Conservation (phyloP, 768 basidiomycete genomes). For the Leccinum ochraceum region DNA sequence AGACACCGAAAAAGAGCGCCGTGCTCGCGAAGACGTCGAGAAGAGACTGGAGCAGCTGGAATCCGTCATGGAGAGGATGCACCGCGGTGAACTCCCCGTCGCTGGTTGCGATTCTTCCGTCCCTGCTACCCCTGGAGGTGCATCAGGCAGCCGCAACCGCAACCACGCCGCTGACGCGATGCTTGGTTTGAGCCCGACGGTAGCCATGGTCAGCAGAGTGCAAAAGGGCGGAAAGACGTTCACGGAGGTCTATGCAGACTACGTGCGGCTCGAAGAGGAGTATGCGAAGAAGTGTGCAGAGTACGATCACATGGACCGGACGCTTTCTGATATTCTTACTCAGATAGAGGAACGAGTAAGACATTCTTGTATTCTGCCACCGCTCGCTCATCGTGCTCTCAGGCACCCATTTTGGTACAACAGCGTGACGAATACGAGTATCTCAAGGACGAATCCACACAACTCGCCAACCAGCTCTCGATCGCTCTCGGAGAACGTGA, state of each 20-base stretch:
- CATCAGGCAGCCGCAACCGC: slow-evolving; percentile 38
- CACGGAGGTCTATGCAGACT: slow-evolving; percentile 92
- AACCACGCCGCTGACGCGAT: slow-evolving; percentile 47
- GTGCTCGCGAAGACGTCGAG: slow-evolving; percentile 69
- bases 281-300: slow-evolving; percentile 50
- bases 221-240: slow-evolving; percentile 87
- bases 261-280: slow-evolving; percentile 33
- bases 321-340: slow-evolving; percentile 63
- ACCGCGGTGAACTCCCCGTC: slow-evolving; percentile 67
- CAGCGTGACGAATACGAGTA: slow-evolving; percentile 84
- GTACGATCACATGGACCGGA: slow-evolving; percentile 60
- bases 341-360: slow-evolving; percentile 88
- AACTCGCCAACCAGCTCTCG: too few species aligned
- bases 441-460: slow-evolving; percentile 21
- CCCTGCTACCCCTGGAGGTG: slow-evolving; percentile 45
- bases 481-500: too few species aligned
- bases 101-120: slow-evolving; percentile 44
- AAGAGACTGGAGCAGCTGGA: slow-evolving; percentile 71
- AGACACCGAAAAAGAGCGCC: slow-evolving; percentile 71
- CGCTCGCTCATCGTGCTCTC: too few species aligned
- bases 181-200: slow-evolving; percentile 72
- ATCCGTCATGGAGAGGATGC: slow-evolving; percentile 68
- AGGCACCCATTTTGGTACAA: slow-evolving; percentile 55
- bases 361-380: not conserved
- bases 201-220: slow-evolving; percentile 75